These are phyloP conservation scores for Xylaria sp. DNA, from an alignment of 2,329 filamentous ascomycete species.

Conservation along the genomic window DNA sequence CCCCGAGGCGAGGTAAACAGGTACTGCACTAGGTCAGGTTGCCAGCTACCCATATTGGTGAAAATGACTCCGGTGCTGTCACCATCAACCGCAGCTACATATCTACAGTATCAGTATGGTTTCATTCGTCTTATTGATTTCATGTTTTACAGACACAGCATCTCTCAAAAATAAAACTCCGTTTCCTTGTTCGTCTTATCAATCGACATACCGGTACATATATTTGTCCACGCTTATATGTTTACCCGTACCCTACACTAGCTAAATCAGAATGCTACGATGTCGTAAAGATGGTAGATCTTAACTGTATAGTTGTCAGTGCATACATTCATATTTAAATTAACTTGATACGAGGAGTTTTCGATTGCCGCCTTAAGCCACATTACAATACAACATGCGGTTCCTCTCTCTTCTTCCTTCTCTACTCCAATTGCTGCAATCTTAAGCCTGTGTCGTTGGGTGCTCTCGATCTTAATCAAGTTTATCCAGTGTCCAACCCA, in stretches of 20 bases:
- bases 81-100: constrained; percentile 5
- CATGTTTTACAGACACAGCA: neutral
- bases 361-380: constrained; percentile 45
- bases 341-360: constrained; percentile 38
- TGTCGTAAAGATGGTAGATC: constrained; percentile 7
- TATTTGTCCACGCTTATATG: neutral
- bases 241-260: constrained; percentile 1
- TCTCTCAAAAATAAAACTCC: neutral
- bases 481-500: neutral
- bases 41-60: constrained; percentile 13
- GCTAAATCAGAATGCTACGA: neutral
- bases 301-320: constrained; percentile 1
- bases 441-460: constrained; percentile 7
- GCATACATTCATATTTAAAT: constrained; percentile 4
- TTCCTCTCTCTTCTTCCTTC: neutral
- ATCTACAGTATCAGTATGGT: constrained; percentile 28
- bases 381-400: constrained; percentile 20
- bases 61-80: constrained; percentile 3
- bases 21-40: constrained; percentile 2
- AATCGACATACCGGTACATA: neutral
- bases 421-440: neutral
- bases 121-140: constrained; percentile 24
- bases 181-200: neutral
- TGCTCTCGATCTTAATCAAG: neutral
- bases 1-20: constrained; percentile 18